Conservation (phyloP, 257 asterid genomes). For the Vinca minor region DNA sequence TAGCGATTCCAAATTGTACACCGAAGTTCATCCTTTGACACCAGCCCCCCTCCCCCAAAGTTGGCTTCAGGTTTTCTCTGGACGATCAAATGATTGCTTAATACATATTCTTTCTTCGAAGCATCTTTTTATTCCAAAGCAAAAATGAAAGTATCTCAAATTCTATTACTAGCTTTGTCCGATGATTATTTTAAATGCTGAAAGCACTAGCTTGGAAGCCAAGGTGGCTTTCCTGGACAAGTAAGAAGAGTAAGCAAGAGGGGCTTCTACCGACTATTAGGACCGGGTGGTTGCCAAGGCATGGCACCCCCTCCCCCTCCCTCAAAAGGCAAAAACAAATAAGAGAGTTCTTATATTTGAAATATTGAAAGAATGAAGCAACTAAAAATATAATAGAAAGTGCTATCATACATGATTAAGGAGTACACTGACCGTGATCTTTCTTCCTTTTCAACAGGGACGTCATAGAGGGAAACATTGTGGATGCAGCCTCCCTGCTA, state of each 20-base stretch:
- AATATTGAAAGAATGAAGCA: background rate
- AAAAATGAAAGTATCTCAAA: background rate
- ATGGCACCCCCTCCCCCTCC: background rate
- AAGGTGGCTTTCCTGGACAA: background rate
- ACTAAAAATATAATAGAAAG: background rate
- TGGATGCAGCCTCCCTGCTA: conserved; percentile 64
- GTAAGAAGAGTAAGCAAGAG: background rate
- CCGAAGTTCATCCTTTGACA: background rate
- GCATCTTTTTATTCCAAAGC: background rate
- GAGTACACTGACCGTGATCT: conserved; percentile 54
- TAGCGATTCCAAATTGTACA: background rate
- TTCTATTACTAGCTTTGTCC: background rate
- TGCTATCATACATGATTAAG: background rate
- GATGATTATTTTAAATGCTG: background rate
- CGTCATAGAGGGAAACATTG: conserved; percentile 51
- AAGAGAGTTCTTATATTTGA: background rate
- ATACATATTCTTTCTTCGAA: background rate
- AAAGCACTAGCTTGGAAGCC: background rate
- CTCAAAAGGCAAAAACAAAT: background rate
- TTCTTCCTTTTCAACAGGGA: conserved; percentile 60
- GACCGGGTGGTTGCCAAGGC: background rate
- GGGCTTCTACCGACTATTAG: background rate
- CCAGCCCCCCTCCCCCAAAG: background rate
- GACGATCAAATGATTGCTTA: background rate
- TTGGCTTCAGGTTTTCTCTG: background rate